Evolutionary conservation across 129 eudicot species (phyloP).

Genomic region (Lonicera japonica): DNA sequence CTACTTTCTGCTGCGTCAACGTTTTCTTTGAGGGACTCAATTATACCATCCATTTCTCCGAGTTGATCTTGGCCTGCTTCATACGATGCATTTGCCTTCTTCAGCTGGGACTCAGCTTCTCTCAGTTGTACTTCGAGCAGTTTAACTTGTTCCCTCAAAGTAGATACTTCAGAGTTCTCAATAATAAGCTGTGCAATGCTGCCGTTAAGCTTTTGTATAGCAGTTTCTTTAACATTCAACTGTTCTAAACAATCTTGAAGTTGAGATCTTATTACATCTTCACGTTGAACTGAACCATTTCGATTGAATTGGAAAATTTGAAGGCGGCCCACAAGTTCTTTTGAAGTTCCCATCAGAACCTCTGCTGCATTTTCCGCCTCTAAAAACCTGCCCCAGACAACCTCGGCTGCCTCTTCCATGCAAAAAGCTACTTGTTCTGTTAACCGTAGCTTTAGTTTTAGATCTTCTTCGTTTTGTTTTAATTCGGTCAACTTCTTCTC

Average conservation of each 20-base stretch:
- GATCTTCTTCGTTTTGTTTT: conserved; percentile 74
- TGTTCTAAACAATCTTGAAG: conserved; percentile 47
- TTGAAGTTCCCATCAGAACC: conserved; percentile 75
- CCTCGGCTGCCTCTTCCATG: conserved; percentile 90
- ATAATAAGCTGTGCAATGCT: conserved; percentile 35
- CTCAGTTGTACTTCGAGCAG: conserved; percentile 48
- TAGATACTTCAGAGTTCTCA: conserved; percentile 43
- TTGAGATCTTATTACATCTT: conserved; percentile 42
- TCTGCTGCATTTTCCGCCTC: conserved; percentile 80
- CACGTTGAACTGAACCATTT: conserved; percentile 47
- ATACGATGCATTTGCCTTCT: conserved; percentile 32
- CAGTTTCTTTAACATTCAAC: conserved; percentile 42
- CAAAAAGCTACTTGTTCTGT: conserved; percentile 60
- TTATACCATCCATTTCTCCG: conserved; percentile 40
- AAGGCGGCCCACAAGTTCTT: conserved; percentile 57
- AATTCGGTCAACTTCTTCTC: conserved; percentile 66
- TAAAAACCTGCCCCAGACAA: conserved; percentile 73
- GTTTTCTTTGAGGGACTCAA: conserved; percentile 61
- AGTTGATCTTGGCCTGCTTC: conserved; percentile 42
- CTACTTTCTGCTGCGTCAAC: conserved; percentile 45
- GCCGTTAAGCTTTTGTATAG: conserved; percentile 42
- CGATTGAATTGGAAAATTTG: conserved; percentile 46
- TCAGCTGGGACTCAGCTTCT: conserved; percentile 41
- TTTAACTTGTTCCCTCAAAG: conserved; percentile 40
- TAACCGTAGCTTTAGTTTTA: conserved; percentile 48